These are phyloP conservation scores for Fusarium equiseti DNA, from an alignment of 2,329 filamentous ascomycete genomes.

Conservation along the genomic window DNA sequence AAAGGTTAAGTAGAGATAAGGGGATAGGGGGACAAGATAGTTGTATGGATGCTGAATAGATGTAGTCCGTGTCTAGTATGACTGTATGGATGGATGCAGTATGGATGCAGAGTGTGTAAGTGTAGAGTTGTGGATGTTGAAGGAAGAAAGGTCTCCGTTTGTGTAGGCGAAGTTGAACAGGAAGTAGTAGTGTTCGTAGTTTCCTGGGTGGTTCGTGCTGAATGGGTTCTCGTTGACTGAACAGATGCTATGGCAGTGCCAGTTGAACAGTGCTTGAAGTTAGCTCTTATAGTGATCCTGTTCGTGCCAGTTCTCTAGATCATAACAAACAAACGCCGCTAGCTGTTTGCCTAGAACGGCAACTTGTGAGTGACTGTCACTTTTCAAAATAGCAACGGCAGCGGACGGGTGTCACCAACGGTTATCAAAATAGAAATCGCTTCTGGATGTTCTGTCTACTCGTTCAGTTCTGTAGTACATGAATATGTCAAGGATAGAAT, in stretches of 20 bases:
- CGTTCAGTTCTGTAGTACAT: no score
- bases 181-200: neutral
- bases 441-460: neutral
- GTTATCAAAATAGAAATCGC: neutral
- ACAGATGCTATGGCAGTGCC: neutral
- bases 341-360: neutral
- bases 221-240: neutral
- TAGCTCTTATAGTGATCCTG: neutral
- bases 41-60: neutral
- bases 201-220: neutral
- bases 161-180: neutral
- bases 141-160: neutral
- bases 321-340: neutral
- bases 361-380: rapidly evolving
- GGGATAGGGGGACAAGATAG: neutral
- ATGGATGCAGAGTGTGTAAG: neutral
- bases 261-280: neutral
- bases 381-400: neutral
- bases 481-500: neutral
- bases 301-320: neutral
- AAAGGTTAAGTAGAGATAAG: no score
- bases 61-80: neutral
- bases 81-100: neutral
- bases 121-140: neutral
- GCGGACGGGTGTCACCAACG: neutral